Evolutionary conservation across 148 eudicot genomes (phyloP), one percentile per base, ranked within the genome.

Genomic region (Rhododendron molle): DNA sequence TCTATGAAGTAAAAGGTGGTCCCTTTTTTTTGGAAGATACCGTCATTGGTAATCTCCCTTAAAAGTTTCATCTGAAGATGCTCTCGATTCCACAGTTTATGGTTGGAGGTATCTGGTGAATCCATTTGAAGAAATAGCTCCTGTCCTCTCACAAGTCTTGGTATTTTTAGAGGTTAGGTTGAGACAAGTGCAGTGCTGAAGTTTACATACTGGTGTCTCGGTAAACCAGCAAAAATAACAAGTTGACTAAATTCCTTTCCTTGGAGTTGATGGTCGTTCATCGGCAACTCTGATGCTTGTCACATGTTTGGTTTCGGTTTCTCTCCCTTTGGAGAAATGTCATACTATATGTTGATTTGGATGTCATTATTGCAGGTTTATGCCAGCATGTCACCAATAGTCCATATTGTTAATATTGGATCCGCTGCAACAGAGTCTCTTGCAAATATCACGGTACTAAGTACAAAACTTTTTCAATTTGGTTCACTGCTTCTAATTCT

Each of bases 361-460:
- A 38, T 15, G 12, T n/a, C 65, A 7, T 32, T 49, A 52, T 88
- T 83, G 88, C 93, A 96, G 99, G 97, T 92, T 71, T 96, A 95
- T 92, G 88, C 99, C 56, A 95, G 96, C 83, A 94, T 96, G 97
- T 94, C 96, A 60, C 99, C 98, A 11, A 83, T 95, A 52, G 96
- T 95, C 62, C 94, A 95, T 85, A 88, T 95, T 85, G 96, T 95
- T n/a, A 88, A 96, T 73, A 86, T 94, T 87, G 94, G 91, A 83
- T 94, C 99, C 58, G 86, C 92, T 78, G 90, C 89, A 40, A 90
- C 87, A 13, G 93, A 96, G 85, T 96, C 97, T 90, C 93, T 76
- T 86, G 97, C 99, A 87, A 96, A 96, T 86, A 88, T 95, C 47
- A 95, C 96, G 86, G 99, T 96, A 44, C 23, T 95, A 83, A 85